Base-by-base conservation (phyloP, 768 basidiomycete genomes). In the Thelephora aurantiotincta region DNA sequence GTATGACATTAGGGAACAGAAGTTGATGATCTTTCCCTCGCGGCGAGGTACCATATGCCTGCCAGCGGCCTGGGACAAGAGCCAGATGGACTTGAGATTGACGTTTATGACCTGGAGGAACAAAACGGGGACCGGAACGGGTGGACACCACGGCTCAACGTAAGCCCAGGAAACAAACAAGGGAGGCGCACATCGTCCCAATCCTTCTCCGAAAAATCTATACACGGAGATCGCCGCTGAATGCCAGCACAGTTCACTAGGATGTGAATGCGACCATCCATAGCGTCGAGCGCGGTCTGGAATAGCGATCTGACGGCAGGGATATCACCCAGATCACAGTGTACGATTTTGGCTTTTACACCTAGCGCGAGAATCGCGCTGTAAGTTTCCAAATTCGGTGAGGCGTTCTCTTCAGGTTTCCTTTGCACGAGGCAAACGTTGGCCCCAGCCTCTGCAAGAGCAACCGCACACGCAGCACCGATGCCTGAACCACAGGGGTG, bases 41-140 rank as follows among this genome's bases (percentile, higher is more conserved):
- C 68, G 69, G 55, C 67, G 77, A 47, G 71, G 78, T 11, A 92
- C 77, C 90, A 93, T 93, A 66, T 96, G 92, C 52, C 73, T 69
- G 11, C 88, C 91, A n/a, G 83, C 84, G 44, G 87, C 83, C 63
- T 85, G 84, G 13, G 78, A 80, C 52, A 93, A 80, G 23, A 89
- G 72, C 75, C 83, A 96, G 49, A 75, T 78, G 6, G 88, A 77
- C 63, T 88, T 90, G 60, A 96, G 77, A 69, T 96, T 96, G 54
- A 88, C 77, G 55, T 84, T 74, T 50, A 92, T 68, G 48, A 90
- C 87, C 86, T 88, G 53, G 22, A 30, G 33, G 33, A 38, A 23
- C 14, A 18, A 12, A 38, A 11, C 19, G n/a, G 33, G 33, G 5
- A 14, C 14, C 20, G 18, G 14, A 22, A 19, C n/a, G 16, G n/a